These are phyloP conservation scores for Phytophthora pini DNA, from an alignment of 352 stramenopile species.

Conservation along the genomic window DNA sequence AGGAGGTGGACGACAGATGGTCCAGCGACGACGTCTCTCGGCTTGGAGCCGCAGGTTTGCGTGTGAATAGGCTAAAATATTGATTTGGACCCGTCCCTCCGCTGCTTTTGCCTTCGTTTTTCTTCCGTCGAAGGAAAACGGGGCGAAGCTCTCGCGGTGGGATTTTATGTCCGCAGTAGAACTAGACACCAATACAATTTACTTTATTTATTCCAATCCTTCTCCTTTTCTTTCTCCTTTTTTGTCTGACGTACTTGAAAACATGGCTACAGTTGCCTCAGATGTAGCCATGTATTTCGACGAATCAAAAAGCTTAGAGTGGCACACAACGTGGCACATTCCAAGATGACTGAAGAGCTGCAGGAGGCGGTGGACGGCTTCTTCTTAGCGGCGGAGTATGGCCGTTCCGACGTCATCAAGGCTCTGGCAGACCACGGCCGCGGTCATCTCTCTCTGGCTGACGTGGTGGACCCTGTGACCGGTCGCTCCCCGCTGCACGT, in stretches of 20 bases:
- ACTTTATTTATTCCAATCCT: slow-evolving; percentile 33
- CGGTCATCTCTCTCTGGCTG: slow-evolving; percentile 52
- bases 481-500: slow-evolving; percentile 81
- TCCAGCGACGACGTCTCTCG: slow-evolving; percentile 2
- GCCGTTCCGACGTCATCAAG: slow-evolving; percentile 86
- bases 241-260: slow-evolving; percentile 1
- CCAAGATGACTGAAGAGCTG: slow-evolving; percentile 46
- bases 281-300: slow-evolving; percentile 16
- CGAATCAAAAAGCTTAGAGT: slow-evolving; percentile 37
- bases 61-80: slow-evolving; percentile 51
- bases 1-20: slow-evolving; percentile 3
- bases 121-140: slow-evolving; percentile 47
- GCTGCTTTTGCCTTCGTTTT: slow-evolving; percentile 39
- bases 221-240: not conserved
- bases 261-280: slow-evolving; percentile 25
- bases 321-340: slow-evolving; percentile 22
- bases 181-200: slow-evolving; percentile 8
- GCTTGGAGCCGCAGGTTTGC: slow-evolving; percentile 31
- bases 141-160: slow-evolving; percentile 48
- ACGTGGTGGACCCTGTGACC: slow-evolving; percentile 66
- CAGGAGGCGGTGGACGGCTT: slow-evolving; percentile 81
- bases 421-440: slow-evolving; percentile 75
- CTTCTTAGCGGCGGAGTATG: slow-evolving; percentile 85
- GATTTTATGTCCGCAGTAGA: slow-evolving; percentile 26
- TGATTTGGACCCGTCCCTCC: slow-evolving; percentile 27